These are phyloP conservation scores for Dunaliella primolecta DNA, from an alignment of 139 green algal species.

Conservation along the genomic window DNA sequence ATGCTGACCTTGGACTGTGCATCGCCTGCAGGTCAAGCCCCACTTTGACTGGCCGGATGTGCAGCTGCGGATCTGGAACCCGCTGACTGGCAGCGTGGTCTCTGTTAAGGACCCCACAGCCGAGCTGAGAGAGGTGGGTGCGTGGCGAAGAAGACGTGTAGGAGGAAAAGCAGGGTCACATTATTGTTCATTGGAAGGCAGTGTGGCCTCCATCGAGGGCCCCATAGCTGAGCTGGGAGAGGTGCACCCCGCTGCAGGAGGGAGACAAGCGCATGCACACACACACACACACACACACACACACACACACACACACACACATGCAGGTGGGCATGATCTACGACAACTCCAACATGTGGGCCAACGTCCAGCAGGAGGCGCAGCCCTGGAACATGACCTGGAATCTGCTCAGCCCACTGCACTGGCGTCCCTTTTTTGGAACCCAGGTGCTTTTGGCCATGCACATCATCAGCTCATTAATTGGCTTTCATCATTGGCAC, in stretches of 20 bases:
- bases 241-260: no score
- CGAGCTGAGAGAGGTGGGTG: conserved; percentile 53
- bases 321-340: conserved; percentile 54
- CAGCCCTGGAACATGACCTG: conserved; percentile 58
- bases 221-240: not conserved
- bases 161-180: not conserved
- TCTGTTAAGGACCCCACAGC: conserved; percentile 43
- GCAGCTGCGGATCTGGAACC: conserved; percentile 61
- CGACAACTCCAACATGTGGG: conserved; percentile 58
- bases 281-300: no score
- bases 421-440: conserved; percentile 48
- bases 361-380: conserved; percentile 47
- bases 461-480: no score
- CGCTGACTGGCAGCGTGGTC: conserved; percentile 37
- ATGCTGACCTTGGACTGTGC: no score
- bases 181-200: not conserved
- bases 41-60: conserved; percentile 26
- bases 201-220: not conserved
- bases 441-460: conserved; percentile 13
- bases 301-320: no score
- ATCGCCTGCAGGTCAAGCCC: not conserved
- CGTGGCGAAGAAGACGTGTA: no score
- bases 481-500: no score
- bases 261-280: no score
- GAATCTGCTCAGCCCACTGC: conserved; percentile 29